Percentiles rank a stretch among this genome's conserved stretches.
Conservation (phyloP, 257 asterid genomes). For the Craterostigma plantagineum region DNA sequence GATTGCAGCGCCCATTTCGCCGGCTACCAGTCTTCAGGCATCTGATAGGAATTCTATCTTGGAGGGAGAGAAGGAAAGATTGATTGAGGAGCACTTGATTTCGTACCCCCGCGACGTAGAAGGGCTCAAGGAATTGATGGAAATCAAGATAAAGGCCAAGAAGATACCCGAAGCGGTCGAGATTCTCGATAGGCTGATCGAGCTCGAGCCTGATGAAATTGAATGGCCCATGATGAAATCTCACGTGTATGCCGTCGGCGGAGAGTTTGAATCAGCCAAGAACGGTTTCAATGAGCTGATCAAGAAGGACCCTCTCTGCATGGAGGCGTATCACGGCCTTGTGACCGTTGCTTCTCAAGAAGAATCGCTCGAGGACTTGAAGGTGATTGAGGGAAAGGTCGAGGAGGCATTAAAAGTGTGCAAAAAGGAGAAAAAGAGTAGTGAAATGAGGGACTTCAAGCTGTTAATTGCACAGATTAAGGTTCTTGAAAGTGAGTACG, state of each 20-base stretch:
- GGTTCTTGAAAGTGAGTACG: neutral
- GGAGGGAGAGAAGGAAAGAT: neutral
- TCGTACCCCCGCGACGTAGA: neutral
- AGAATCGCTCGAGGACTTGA: neutral
- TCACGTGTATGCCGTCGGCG: neutral
- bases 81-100: slow-evolving; percentile 11
- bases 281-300: neutral
- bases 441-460: neutral
- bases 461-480: neutral
- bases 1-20: neutral
- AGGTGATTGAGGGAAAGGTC: neutral
- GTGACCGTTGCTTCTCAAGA: neutral
- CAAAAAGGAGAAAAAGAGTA: neutral
- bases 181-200: neutral
- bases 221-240: neutral
- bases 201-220: neutral
- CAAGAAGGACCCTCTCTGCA: neutral
- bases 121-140: neutral
- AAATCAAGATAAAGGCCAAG: neutral
- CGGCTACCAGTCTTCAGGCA: slow-evolving; percentile 10
- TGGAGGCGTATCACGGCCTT: slow-evolving; percentile 1
- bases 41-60: neutral
- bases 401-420: neutral
- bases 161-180: neutral
- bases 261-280: neutral